Evolutionary conservation across 1,284 basidiomycete species (phyloP).

Genomic region (Puccinia brachypodii): DNA sequence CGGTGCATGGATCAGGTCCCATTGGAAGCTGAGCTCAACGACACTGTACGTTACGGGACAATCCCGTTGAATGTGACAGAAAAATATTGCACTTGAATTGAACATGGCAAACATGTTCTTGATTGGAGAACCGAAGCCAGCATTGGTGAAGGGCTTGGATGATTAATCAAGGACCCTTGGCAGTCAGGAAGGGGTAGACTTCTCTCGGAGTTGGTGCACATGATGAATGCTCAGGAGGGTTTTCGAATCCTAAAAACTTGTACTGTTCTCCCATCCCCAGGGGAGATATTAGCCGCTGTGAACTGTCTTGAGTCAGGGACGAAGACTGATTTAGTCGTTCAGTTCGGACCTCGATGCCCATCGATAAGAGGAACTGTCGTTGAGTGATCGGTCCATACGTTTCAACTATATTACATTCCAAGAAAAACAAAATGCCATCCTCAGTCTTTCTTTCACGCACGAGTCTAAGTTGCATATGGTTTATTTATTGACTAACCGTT

Average conservation of each 20-base stretch:
- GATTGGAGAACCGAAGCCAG: too few relatives aligned
- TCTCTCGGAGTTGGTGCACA: not conserved
- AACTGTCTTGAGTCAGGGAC: not conserved
- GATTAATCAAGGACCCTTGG: not conserved
- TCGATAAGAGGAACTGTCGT: slow-evolving; percentile 67
- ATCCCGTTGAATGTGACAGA: too few relatives aligned
- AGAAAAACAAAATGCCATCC: not conserved
- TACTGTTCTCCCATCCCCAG: slow-evolving; percentile 46
- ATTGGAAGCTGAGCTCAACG: too few relatives aligned
- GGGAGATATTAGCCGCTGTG: slow-evolving; percentile 25
- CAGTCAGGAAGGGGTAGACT: not conserved
- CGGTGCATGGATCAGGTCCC: too few relatives aligned
- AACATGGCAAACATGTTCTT: too few relatives aligned
- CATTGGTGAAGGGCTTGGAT: too few relatives aligned
- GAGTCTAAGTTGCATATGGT: not conserved
- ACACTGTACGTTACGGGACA: too few relatives aligned
- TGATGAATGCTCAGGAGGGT: too few relatives aligned
- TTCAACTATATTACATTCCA: slow-evolving; percentile 56
- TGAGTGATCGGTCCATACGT: slow-evolving; percentile 70
- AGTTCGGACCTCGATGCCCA: slow-evolving; percentile 69
- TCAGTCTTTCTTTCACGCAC: not conserved
- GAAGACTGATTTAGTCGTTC: slow-evolving; percentile 59
- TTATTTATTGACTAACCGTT: slow-evolving; percentile 22
- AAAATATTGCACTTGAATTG: too few relatives aligned
- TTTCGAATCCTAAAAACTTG: slow-evolving; percentile 43